phyloP scores from a whole-genome alignment of 2,329 filamentous ascomycete genomes.

The Geoglossum cookeanum region DNA sequence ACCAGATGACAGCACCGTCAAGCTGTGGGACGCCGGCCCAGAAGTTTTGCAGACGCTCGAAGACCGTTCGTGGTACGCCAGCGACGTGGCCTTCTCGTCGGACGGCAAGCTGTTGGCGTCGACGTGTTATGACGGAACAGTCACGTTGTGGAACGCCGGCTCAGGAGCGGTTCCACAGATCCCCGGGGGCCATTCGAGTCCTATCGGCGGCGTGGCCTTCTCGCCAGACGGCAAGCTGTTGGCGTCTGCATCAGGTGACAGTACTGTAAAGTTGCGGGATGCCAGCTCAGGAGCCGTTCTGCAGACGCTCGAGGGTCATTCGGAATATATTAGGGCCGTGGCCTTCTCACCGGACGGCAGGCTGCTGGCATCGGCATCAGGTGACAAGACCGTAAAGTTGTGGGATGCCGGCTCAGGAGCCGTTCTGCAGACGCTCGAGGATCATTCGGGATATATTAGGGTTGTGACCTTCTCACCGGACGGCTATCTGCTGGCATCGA shows the following conservation, averaged over 20 bases:
- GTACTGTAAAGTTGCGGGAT: no score
- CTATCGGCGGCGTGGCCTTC: neutral
- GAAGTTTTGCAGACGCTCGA: neutral
- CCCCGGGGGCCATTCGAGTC: neutral
- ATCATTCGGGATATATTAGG: neutral
- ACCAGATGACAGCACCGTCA: slow-evolving; percentile 1
- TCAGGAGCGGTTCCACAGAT: neutral
- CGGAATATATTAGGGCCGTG: no score
- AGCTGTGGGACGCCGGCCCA: neutral
- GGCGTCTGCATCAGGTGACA: no score
- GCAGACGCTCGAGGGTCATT: no score
- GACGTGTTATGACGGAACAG: neutral
- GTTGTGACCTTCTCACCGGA: slow-evolving; percentile 4
- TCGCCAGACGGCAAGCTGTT: neutral
- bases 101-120: slow-evolving; percentile 2
- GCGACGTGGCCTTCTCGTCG: slow-evolving; percentile 4
- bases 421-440: slow-evolving; percentile 1
- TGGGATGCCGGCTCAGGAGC: no score
- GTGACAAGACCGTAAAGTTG: no score
- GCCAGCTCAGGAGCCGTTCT: no score
- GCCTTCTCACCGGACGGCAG: no score
- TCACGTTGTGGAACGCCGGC: neutral
- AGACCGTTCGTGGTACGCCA: neutral
- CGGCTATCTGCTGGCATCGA: neutral
- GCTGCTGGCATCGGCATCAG: no score